Evolutionary conservation across 164 flowering plant species (phyloP).

Genomic region (Magnolia officinalis): DNA sequence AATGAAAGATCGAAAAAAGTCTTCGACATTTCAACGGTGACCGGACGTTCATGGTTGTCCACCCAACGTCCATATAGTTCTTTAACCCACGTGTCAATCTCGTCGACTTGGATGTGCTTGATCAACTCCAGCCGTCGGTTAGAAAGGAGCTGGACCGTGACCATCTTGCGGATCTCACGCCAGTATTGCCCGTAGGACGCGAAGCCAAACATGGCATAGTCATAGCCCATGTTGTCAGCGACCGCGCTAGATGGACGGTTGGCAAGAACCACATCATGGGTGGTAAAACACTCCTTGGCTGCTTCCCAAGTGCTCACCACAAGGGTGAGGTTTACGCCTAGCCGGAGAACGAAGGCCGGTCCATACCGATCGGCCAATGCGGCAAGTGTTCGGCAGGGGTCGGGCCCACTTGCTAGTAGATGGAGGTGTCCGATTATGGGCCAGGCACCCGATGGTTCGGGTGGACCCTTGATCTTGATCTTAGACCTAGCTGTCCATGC

Average conservation of each 20-base stretch:
- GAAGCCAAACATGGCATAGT: conserved; percentile 7
- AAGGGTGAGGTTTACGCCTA: conserved; percentile 3
- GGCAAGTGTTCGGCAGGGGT: background rate
- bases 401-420: background rate
- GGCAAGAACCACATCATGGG: conserved; percentile 9
- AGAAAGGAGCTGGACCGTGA: background rate
- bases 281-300: conserved; percentile 22
- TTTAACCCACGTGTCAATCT: background rate
- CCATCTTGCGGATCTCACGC: conserved; percentile 2
- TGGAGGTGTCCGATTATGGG: conserved; percentile 23
- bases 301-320: conserved; percentile 17
- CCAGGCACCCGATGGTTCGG: conserved; percentile 10
- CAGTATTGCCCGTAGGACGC: conserved; percentile 6
- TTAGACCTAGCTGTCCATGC: background rate
- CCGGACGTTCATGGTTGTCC: background rate
- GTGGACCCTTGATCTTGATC: background rate
- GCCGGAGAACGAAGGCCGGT: conserved; percentile 12
- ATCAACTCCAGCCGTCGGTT: background rate
- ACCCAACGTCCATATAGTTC: background rate
- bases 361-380: conserved; percentile 16
- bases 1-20: conserved; percentile 22
- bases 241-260: background rate
- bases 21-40: conserved; percentile 20
- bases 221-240: conserved; percentile 2
- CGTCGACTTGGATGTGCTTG: background rate